phyloP scores from a whole-genome alignment of 257 asterid genomes.

The Apocynum venetum region DNA sequence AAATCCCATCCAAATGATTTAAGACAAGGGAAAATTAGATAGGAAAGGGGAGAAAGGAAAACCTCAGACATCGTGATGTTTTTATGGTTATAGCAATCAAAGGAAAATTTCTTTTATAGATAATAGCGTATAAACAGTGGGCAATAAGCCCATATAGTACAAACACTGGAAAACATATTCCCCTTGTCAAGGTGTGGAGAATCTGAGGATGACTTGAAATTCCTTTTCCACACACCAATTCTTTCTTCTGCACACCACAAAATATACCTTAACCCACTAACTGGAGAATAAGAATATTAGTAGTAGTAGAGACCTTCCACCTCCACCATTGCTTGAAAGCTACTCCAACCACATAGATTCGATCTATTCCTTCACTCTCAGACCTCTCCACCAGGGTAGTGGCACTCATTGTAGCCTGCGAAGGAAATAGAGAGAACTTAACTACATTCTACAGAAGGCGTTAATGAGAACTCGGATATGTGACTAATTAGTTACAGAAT shows the following conservation, averaged over 20 bases:
- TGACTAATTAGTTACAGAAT: too few species aligned
- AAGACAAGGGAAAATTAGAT: not conserved
- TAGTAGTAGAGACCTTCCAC: not conserved
- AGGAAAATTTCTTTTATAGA: not conserved
- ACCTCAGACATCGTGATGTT: not conserved
- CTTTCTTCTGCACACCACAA: not conserved
- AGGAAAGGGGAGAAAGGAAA: not conserved
- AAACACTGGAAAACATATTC: not conserved
- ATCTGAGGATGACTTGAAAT: constrained; percentile 1
- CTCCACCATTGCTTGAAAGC: constrained; percentile 9
- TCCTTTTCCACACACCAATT: constrained; percentile 2
- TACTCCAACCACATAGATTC: constrained; percentile 9
- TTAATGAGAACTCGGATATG: not conserved
- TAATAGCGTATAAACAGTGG: not conserved
- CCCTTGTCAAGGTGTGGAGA: not conserved
- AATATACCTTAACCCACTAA: constrained; percentile 2
- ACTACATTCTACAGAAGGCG: not conserved
- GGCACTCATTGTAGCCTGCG: constrained; percentile 49
- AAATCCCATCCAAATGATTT: not conserved
- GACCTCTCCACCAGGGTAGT: constrained; percentile 37
- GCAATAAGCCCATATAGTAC: not conserved
- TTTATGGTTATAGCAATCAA: not conserved
- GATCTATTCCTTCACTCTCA: constrained; percentile 4
- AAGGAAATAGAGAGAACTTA: not conserved
- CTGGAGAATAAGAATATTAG: constrained; percentile 6